Conservation (phyloP, 306 rosid species). For the Prinsepia uniflora region DNA sequence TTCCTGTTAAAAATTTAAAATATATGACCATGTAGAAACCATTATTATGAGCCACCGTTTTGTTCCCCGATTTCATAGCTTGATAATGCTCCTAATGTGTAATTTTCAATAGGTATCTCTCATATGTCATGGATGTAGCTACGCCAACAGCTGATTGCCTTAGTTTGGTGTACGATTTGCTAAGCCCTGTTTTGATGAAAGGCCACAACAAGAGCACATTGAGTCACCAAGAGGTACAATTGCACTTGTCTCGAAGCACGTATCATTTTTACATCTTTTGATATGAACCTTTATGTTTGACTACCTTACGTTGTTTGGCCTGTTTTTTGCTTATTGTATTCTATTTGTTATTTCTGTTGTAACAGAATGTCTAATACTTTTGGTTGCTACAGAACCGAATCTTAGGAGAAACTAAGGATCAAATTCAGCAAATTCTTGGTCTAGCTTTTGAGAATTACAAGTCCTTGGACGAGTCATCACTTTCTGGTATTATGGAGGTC, state of each 20-base stretch:
- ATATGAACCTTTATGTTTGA: constrained; percentile 7
- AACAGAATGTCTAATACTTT: constrained; percentile 22
- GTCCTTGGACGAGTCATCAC: constrained; percentile 76
- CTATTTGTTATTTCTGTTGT: constrained; percentile 24
- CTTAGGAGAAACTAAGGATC: constrained; percentile 91
- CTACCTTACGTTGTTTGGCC: constrained; percentile 14
- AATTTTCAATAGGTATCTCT: constrained; percentile 55
- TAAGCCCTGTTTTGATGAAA: constrained; percentile 77
- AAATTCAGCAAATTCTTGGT: constrained; percentile 74
- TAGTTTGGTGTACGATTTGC: constrained; percentile 59
- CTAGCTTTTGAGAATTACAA: constrained; percentile 86
- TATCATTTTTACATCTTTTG: neutral
- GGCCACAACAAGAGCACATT: constrained; percentile 70
- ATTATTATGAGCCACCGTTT: neutral
- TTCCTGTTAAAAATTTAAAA: constrained; percentile 13
- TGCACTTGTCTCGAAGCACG: constrained; percentile 9
- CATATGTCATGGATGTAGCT: constrained; percentile 96
- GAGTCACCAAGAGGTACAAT: constrained; percentile 95
- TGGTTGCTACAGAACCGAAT: constrained; percentile 67
- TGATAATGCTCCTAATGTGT: constrained; percentile 19
- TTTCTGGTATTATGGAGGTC: constrained; percentile 75
- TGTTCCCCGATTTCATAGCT: neutral
- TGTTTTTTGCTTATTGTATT: constrained; percentile 13
- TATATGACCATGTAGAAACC: constrained; percentile 1
- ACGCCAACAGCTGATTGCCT: constrained; percentile 99